Percentiles rank a stretch among this genome's conserved stretches.
Evolutionary conservation across 768 basidiomycete species (phyloP).

Genomic region (Psilocybe tampanensis): DNA sequence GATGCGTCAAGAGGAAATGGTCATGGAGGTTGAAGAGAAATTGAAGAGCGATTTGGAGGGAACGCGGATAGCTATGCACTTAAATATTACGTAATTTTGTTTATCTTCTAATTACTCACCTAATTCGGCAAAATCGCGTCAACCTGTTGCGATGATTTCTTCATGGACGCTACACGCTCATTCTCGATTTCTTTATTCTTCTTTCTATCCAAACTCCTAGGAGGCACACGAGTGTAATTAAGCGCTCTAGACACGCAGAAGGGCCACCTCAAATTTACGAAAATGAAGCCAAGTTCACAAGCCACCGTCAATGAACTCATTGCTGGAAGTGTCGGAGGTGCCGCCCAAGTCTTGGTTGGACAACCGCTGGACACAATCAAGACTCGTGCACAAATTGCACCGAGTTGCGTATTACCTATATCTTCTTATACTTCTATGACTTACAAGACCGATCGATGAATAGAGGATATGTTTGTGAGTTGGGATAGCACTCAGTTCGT

Average conservation of each 20-base stretch:
- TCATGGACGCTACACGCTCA: neutral
- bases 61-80: no score
- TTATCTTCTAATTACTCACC: neutral
- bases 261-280: neutral
- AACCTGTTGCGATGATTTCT: constrained; percentile 13
- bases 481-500: neutral
- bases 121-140: constrained; percentile 21
- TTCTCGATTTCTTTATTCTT: neutral
- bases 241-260: no score
- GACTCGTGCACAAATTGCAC: constrained; percentile 86
- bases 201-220: neutral
- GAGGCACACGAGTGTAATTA: no score
- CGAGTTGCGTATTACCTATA: constrained; percentile 46
- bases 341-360: constrained; percentile 92
- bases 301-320: constrained; percentile 79
- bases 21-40: no score
- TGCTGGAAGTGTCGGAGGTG: constrained; percentile 91
- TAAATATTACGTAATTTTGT: no score
- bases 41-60: no score
- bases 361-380: constrained; percentile 91
- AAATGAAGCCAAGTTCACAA: constrained; percentile 31
- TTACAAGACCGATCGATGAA: neutral
- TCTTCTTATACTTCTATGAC: neutral
- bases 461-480: constrained; percentile 90
- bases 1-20: no score